Base-by-base conservation (phyloP, 106 monocot genomes). In the Vanilla planifolia region DNA sequence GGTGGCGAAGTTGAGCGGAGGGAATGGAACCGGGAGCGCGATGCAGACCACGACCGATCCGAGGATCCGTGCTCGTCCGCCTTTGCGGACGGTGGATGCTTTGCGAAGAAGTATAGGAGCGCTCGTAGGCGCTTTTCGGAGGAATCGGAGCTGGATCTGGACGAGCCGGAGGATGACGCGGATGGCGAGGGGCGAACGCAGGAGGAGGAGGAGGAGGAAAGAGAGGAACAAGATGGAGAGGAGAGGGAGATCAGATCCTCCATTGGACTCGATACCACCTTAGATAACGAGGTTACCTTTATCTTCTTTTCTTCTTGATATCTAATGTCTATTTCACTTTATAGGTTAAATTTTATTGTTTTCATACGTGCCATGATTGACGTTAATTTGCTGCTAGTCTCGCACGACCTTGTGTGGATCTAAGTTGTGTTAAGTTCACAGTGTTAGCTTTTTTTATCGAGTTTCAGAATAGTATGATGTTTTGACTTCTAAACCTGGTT, bases 1-100 rank as follows among this genome's bases (percentile, higher is more conserved):
- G 72, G 66, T 60, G 89, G 94, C 51, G 89, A 94, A 62, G 89
- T 94, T 25, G 94, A 86, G 89, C 75, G 76, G 48, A 61, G 34
- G 13, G 68, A 80, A 62, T 94, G 94, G 94, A 80, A 83, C 56
- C 82, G 86, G 6, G 72, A 79, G 51, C 44, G 71, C 24, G 83
- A 69, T 30, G 68, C 9, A 1, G 77, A 36, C 29, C 43, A 47
- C 24, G 78, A 70, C 17, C 76, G 91, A 10, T 84, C 73, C 25
- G 84, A 87, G 3, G 63, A 43, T 14, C 96, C 91, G 5, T 81
- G 79, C 57, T 74, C 88, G 10, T 73, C 84, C 11, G 65, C 85
- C 1, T 98, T 82, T 67, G 71, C 71, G 28, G 75, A 76, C 3
- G 71, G 62, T 5, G 75, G 68, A 6, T 93, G 88, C 63, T 75